phyloP scores from a whole-genome alignment of 1,284 basidiomycete genomes.

The Pseudozyma sp. region DNA sequence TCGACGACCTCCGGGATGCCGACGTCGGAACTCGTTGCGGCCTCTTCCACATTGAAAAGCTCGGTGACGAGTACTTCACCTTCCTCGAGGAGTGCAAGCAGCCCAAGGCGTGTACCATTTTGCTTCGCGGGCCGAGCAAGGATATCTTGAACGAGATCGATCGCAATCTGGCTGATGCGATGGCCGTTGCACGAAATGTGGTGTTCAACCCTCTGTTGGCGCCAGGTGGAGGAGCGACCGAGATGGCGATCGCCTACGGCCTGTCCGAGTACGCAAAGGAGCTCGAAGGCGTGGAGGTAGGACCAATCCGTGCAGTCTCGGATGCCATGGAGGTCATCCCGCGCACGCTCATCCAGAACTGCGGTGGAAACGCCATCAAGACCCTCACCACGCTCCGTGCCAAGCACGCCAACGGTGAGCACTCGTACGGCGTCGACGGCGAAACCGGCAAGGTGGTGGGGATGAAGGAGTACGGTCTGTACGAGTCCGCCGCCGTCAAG shows the following conservation, averaged over 20 bases:
- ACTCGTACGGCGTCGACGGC: constrained; percentile 92
- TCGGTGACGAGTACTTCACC: constrained; percentile 97
- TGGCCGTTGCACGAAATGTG: constrained; percentile 95
- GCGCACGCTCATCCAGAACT: constrained; percentile 92
- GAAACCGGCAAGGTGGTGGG: constrained; percentile 94
- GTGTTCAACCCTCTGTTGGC: constrained; percentile 92
- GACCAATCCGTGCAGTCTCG: constrained; percentile 89
- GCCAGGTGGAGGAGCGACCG: constrained; percentile 94
- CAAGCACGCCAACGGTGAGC: constrained; percentile 90
- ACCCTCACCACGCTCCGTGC: constrained; percentile 88
- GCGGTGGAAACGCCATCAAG: constrained; percentile 92
- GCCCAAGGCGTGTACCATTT: constrained; percentile 98
- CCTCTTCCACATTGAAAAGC: constrained; percentile 94
- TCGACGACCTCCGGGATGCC: constrained; percentile 90
- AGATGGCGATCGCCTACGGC: constrained; percentile 95
- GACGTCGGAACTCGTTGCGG: constrained; percentile 95
- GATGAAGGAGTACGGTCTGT: constrained; percentile 93
- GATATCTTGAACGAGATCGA: constrained; percentile 99
- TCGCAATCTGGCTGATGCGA: constrained; percentile 95
- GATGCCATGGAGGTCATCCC: constrained; percentile 99
- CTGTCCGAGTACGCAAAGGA: constrained; percentile 83
- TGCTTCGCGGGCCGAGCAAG: constrained; percentile 97
- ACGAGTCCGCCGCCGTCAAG: constrained; percentile 96
- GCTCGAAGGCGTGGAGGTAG: constrained; percentile 81
- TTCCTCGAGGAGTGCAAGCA: constrained; percentile 90